Evolutionary conservation across 371 early-diverging fungal species (phyloP), one percentile per base, ranked within the genome.

Genomic region (Nosema granulosis): DNA sequence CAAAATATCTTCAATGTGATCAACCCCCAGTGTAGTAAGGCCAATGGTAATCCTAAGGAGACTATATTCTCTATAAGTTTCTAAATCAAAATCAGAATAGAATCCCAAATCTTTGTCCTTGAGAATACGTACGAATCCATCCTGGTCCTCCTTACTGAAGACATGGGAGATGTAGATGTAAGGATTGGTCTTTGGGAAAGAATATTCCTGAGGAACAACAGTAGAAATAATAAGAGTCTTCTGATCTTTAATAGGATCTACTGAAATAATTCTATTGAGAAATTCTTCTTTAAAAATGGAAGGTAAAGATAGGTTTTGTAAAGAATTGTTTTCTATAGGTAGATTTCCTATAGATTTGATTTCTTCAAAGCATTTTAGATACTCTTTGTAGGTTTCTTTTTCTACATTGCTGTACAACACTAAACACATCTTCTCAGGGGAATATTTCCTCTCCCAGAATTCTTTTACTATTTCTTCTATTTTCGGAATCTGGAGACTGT

Each of bases 361-460:
- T 51, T 71, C 59, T 11, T 63, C 34, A 77, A 78, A 77, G n/a
- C 61, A 31, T 28, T 62, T 29, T 28, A 57, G 20, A 20, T 67
- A 57, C 54, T 74, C 35, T 62, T 66, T 69, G 0, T 83, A 31
- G 24, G 74, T 75, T 0, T 75, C 81, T 34, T 75, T 52, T 18
- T 68, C 18, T 35, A 81, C 69, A 31, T 72, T 76, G 4, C 81
- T 76, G 66, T 78, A 81, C 0, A 84, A 54, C 31, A 79, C 80
- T 2, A 77, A 59, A 62, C 74, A 72, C 79, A 82, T 82, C 57
- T 78, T 77, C 26, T 76, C 71, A 16, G 74, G 34, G 1, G 59
- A 51, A 71, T 84, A 84, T 1, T 69, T 68, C 12, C 29, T 52
- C 22, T 71, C 62, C 76, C 78, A 84, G 52, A 83, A 83, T 11